Percentiles rank a stretch among this genome's conserved stretches.
These are phyloP conservation scores for Fusarium xyrophilum DNA, from an alignment of 2,329 filamentous ascomycete species.

Conservation along the genomic window DNA sequence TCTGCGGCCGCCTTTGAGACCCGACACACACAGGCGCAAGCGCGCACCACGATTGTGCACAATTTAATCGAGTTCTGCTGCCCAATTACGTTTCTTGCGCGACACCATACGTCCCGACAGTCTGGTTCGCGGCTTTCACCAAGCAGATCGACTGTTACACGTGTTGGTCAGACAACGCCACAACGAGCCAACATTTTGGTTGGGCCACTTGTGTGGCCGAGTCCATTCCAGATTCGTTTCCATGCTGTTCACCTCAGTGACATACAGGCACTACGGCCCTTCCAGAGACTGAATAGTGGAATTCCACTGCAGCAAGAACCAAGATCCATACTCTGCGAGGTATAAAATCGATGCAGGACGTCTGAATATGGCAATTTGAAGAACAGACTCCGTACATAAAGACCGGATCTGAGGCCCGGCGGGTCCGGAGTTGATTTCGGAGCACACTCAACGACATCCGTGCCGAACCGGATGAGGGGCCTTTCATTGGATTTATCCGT, in stretches of 20 bases:
- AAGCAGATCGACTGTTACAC: constrained; percentile 37
- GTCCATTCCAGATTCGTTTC: not conserved
- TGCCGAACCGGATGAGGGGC: constrained; percentile 14
- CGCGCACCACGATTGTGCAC: constrained; percentile 21
- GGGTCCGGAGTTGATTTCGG: constrained; percentile 24
- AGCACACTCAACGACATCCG: constrained; percentile 14
- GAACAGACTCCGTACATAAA: constrained; percentile 1
- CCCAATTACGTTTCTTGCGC: constrained; percentile 31
- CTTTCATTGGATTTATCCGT: constrained; percentile 13
- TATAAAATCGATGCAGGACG: not conserved
- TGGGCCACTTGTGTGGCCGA: constrained; percentile 9
- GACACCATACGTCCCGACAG: constrained; percentile 35
- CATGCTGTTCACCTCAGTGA: not conserved
- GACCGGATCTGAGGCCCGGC: constrained; percentile 37
- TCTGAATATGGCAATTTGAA: not conserved
- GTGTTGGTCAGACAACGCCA: constrained; percentile 34
- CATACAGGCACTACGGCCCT: not conserved
- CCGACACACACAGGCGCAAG: constrained; percentile 4
- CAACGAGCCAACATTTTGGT: constrained; percentile 23
- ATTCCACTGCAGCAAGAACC: not conserved
- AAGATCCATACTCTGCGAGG: not conserved
- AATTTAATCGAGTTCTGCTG: constrained; percentile 13
- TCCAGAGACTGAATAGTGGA: not conserved
- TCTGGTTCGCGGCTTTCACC: constrained; percentile 33
- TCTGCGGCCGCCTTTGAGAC: constrained; percentile 10